These are phyloP conservation scores for Colletotrichum chrysophilum DNA, from an alignment of 2,329 filamentous ascomycete species.

Conservation along the genomic window DNA sequence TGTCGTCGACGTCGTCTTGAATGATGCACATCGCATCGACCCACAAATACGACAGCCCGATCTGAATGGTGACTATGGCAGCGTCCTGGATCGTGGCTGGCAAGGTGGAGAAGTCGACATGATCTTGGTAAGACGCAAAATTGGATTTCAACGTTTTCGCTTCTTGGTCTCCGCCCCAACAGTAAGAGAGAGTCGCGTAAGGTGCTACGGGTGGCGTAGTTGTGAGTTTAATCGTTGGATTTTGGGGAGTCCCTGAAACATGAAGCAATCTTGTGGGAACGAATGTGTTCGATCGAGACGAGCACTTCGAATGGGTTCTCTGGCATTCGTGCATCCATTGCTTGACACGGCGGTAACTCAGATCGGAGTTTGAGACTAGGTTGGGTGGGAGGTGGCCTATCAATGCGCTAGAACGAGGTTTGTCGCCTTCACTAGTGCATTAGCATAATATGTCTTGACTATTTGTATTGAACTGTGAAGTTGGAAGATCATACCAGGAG, in stretches of 20 bases:
- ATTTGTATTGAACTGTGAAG: background rate
- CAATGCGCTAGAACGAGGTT: background rate
- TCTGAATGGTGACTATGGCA: background rate
- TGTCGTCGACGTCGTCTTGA: background rate
- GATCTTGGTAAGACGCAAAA: background rate
- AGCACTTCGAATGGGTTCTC: background rate
- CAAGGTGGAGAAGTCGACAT: background rate
- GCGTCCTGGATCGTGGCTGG: background rate
- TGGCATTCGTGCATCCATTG: background rate
- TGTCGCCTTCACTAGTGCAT: background rate
- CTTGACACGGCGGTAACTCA: background rate
- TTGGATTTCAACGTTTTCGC: background rate
- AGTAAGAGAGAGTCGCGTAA: background rate
- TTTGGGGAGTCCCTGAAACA: background rate
- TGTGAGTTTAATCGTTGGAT: background rate
- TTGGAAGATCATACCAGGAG: background rate
- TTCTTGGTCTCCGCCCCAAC: background rate
- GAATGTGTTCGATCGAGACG: background rate
- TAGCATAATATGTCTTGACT: too few relatives aligned
- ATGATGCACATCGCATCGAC: conserved; percentile 19
- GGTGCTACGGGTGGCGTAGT: background rate
- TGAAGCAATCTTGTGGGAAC: background rate
- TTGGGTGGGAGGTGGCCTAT: background rate
- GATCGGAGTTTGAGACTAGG: background rate
- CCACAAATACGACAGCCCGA: conserved; percentile 19